Evolutionary conservation across 2,329 filamentous ascomycete genomes (phyloP).

Genomic region (Gnomoniopsis smithogilvyi): DNA sequence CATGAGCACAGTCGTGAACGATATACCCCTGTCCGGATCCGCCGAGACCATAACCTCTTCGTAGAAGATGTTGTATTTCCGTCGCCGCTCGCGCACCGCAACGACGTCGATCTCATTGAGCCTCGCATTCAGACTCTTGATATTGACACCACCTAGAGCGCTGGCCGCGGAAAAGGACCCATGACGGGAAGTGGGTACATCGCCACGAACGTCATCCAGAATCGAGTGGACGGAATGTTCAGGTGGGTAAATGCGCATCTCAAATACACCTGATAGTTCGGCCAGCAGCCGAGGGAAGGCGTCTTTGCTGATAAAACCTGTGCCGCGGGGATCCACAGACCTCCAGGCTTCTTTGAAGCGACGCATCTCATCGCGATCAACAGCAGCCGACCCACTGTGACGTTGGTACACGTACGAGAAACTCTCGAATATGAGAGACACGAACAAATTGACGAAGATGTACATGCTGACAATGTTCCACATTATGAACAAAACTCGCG

Average conservation of each 20-base stretch:
- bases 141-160: constrained; percentile 61
- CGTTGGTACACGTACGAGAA: constrained; percentile 99
- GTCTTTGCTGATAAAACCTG: constrained; percentile 87
- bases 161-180: constrained; percentile 51
- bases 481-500: constrained; percentile 81
- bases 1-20: constrained; percentile 90
- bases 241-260: constrained; percentile 93
- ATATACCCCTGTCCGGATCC: constrained; percentile 83
- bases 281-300: constrained; percentile 84
- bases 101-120: constrained; percentile 70
- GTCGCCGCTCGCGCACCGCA: constrained; percentile 71
- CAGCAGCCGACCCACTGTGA: constrained; percentile 84
- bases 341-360: constrained; percentile 99
- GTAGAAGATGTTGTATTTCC: constrained; percentile 89
- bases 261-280: constrained; percentile 90
- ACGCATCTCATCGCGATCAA: constrained; percentile 90
- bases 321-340: constrained; percentile 86
- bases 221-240: constrained; percentile 86
- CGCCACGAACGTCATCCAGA: constrained; percentile 74
- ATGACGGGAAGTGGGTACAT: constrained; percentile 50
- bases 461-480: constrained; percentile 99
- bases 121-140: constrained; percentile 71
- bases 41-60: constrained; percentile 94
- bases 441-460: constrained; percentile 97
- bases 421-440: constrained; percentile 98